Evolutionary conservation across 2,329 filamentous ascomycete genomes (phyloP), one percentile per base, ranked within the genome.

Genomic region (Fusarium pininemorale): DNA sequence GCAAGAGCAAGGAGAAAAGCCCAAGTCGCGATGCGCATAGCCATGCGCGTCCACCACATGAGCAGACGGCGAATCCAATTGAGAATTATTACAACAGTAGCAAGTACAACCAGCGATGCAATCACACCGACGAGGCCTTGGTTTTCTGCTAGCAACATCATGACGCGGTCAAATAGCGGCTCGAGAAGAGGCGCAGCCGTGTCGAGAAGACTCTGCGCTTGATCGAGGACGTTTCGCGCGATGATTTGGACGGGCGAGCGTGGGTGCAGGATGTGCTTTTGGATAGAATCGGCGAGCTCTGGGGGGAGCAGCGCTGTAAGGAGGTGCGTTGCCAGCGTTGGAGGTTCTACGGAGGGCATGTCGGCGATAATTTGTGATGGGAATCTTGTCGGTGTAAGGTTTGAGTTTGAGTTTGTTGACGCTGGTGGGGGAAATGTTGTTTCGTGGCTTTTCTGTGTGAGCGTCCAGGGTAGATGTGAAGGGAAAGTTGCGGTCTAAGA

Each of bases 21-120:
- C 90, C 91, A 96, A 72, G 94, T 90, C 4, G 89, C 81, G 47
- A 94, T 75, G 30, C 88, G 84, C 72, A 94, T 81, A 16, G 87
- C 86, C 63, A 97, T 79, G n/a, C 88, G 85, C 59, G 94, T 89
- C 90, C 94, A 94, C 85, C 91, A 97, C 79, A 94, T 84, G 66
- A 97, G 86, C 26, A 94, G 84, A 69, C 94, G 89, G 70, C 91
- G 90, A 24, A 94, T 84, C 84, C 93, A 92, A 80, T 91, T 88
- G 73, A 96, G 85, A 64, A 95, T 80, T 79, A 94, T 85, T 58
- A 96, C 82, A 63, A 91, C 83, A 37, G 91, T 75, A 50, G 92
- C 82, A 63, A 83, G 70, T 20, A 82, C 70, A 35, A 81, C 75
- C 41, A 82, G 77, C 53, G 82, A 79, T 18, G 82, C 75, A 56